Conservation (phyloP, 805 yeast species). For the Candida sithepensis region DNA sequence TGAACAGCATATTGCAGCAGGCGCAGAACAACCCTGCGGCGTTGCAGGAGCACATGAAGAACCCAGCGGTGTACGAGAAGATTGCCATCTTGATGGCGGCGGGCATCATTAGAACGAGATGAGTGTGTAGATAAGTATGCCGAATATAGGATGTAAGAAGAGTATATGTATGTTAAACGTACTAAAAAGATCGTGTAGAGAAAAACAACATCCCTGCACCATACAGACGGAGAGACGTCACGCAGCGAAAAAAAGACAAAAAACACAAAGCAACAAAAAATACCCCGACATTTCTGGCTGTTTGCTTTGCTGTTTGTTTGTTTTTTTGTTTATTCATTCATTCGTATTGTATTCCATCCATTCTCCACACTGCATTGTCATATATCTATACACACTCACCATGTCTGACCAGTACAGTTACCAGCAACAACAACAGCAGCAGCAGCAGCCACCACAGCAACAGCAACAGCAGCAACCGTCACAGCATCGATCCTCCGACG, state of each 20-base stretch:
- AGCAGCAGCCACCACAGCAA: not conserved
- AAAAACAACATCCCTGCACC: not conserved
- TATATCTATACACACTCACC: no score
- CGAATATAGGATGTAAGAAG: no score
- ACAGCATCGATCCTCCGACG: slow-evolving; percentile 10
- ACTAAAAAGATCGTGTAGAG: not conserved
- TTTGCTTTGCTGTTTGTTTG: no score
- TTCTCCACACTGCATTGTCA: no score
- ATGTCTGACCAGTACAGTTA: slow-evolving; percentile 10
- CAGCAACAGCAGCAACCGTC: slow-evolving; percentile 7
- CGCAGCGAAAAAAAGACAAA: no score
- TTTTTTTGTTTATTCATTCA: no score
- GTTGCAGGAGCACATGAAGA: slow-evolving; percentile 94
- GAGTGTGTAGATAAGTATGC: no score
- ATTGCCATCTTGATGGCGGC: slow-evolving; percentile 89
- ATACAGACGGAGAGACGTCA: no score
- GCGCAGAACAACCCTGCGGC: slow-evolving; percentile 97
- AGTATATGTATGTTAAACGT: not conserved
- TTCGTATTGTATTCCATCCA: no score
- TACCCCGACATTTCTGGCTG: no score
- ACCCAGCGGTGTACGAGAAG: slow-evolving; percentile 88
- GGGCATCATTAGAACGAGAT: slow-evolving; percentile 91
- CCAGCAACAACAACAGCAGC: slow-evolving; percentile 7
- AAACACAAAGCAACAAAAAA: no score
- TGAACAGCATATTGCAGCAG: slow-evolving; percentile 92